Conservation (phyloP, 2,329 filamentous ascomycete genomes). For the Tolypocladium ophioglossoides region DNA sequence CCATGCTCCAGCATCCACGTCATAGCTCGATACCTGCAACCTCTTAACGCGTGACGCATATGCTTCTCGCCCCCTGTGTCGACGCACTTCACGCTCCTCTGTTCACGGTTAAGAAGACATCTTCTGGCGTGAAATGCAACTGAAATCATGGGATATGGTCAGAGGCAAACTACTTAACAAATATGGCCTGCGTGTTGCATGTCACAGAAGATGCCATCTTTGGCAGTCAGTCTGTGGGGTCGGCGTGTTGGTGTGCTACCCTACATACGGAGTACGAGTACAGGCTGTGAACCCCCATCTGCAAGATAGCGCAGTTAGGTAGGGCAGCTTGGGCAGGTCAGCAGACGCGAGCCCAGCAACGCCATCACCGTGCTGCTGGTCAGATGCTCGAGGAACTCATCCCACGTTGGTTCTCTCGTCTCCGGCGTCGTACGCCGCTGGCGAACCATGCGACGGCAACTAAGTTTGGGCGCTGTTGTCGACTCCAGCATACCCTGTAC, state of each 20-base stretch:
- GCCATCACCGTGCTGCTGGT: background rate
- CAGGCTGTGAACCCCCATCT: background rate
- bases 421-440: too few relatives aligned
- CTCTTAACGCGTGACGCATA: too few relatives aligned
- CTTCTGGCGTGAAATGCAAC: background rate
- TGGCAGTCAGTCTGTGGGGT: background rate
- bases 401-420: too few relatives aligned
- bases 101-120: background rate
- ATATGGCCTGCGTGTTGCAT: background rate
- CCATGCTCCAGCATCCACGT: background rate
- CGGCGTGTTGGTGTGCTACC: background rate
- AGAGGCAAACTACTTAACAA: background rate
- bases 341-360: background rate
- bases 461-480: too few relatives aligned
- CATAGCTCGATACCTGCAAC: background rate
- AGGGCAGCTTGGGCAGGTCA: background rate
- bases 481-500: too few relatives aligned
- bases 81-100: background rate
- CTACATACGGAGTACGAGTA: background rate
- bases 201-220: background rate
- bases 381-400: background rate
- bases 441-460: too few relatives aligned
- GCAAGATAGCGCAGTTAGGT: background rate
- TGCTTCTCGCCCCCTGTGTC: background rate
- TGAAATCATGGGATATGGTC: background rate